Evolutionary conservation across 495 filamentous ascomycete species (phyloP).

Genomic region (Podospora didyma): DNA sequence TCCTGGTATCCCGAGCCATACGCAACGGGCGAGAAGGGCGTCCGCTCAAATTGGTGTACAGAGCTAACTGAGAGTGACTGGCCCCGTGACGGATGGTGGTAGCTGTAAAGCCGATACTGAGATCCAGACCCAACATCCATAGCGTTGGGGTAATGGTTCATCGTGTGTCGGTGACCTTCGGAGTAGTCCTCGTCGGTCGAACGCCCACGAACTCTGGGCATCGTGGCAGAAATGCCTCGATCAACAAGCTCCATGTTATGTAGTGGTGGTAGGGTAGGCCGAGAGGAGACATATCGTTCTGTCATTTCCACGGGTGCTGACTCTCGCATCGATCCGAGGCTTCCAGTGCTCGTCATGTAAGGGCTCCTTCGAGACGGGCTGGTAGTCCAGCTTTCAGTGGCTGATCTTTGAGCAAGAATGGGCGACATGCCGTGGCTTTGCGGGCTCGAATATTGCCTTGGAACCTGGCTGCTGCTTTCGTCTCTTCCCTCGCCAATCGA

Average conservation of each 20-base stretch:
- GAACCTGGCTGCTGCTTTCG: slow-evolving; percentile 26
- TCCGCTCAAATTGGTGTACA: slow-evolving; percentile 25
- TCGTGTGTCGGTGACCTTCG: slow-evolving; percentile 19
- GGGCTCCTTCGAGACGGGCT: slow-evolving; percentile 25
- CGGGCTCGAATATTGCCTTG: slow-evolving; percentile 29
- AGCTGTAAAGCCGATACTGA: slow-evolving; percentile 16
- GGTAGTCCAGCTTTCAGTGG: slow-evolving; percentile 26
- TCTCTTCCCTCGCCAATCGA: slow-evolving; percentile 28
- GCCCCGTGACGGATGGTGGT: slow-evolving; percentile 32
- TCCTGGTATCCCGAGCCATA: slow-evolving; percentile 28
- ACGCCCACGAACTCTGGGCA: slow-evolving; percentile 16
- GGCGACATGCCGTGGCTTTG: slow-evolving; percentile 20
- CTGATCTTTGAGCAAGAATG: slow-evolving; percentile 13
- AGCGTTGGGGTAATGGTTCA: slow-evolving; percentile 20
- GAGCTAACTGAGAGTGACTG: slow-evolving; percentile 37
- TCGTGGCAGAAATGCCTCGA: slow-evolving; percentile 11
- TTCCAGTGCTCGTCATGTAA: slow-evolving; percentile 13
- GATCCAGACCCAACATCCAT: not conserved
- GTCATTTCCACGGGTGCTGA: slow-evolving; percentile 14
- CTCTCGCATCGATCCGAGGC: slow-evolving; percentile 23
- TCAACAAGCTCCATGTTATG: slow-evolving; percentile 22
- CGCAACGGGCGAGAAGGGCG: slow-evolving; percentile 28
- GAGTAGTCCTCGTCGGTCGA: slow-evolving; percentile 18
- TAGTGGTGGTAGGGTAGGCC: slow-evolving; percentile 30
- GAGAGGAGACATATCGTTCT: slow-evolving; percentile 19